Conservation (phyloP, 2,329 filamentous ascomycete genomes). For the Penicillium sp. region DNA sequence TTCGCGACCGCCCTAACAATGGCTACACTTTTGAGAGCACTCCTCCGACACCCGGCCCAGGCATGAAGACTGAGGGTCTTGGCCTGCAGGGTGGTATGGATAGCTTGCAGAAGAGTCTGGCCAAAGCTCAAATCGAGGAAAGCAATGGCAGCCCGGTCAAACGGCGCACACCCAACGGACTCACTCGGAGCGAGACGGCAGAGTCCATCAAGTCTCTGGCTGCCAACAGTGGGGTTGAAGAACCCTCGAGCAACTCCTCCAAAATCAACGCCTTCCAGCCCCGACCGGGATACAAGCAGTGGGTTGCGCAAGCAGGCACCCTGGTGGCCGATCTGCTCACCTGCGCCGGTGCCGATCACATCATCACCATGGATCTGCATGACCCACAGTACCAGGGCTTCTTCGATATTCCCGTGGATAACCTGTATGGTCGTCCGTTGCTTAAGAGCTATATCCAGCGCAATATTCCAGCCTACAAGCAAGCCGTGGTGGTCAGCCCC, state of each 20-base stretch:
- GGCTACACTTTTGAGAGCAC: slow-evolving; percentile 83
- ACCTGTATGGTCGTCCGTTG: slow-evolving; percentile 66
- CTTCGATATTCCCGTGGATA: slow-evolving; percentile 98
- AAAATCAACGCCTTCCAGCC: slow-evolving; percentile 63
- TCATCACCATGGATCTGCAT: slow-evolving; percentile 96
- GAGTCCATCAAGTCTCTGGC: slow-evolving; percentile 34
- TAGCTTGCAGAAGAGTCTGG: slow-evolving; percentile 64
- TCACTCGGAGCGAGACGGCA: slow-evolving; percentile 34
- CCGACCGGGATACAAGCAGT: slow-evolving; percentile 93
- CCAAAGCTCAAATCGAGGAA: slow-evolving; percentile 59
- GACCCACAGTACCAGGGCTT: slow-evolving; percentile 98
- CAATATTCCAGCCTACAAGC: slow-evolving; percentile 75
- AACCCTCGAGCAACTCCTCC: slow-evolving; percentile 53
- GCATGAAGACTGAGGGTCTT: slow-evolving; percentile 56
- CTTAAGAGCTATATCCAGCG: slow-evolving; percentile 65
- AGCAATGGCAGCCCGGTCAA: slow-evolving; percentile 39
- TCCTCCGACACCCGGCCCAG: slow-evolving; percentile 74
- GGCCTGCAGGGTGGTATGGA: slow-evolving; percentile 64
- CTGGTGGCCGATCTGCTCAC: slow-evolving; percentile 90
- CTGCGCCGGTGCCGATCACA: slow-evolving; percentile 91
- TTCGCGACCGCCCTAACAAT: slow-evolving; percentile 41
- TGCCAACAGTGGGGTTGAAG: slow-evolving; percentile 54
- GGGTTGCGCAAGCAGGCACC: slow-evolving; percentile 95
- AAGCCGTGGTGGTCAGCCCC: slow-evolving; percentile 88
- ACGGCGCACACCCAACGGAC: slow-evolving; percentile 39